Percentiles rank a stretch among this genome's conserved stretches.
Conservation (phyloP, 257 asterid genomes). For the Solanum lignicaule region DNA sequence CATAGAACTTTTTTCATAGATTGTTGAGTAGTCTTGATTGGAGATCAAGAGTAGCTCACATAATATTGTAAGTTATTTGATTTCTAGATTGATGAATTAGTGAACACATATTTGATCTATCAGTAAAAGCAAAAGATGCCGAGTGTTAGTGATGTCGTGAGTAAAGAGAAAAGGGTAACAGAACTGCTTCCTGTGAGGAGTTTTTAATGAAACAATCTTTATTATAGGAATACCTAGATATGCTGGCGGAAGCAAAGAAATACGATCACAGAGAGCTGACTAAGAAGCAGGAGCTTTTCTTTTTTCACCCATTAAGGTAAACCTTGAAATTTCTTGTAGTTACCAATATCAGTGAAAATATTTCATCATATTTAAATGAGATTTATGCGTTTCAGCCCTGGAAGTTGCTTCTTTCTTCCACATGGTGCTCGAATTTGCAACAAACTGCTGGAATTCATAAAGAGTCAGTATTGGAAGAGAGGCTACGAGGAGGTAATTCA, state of each 20-base stretch:
- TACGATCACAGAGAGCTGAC: constrained; percentile 95
- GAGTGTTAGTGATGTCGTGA: background rate
- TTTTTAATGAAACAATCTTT: constrained; percentile 7
- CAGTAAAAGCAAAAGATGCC: background rate
- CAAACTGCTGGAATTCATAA: constrained; percentile 72
- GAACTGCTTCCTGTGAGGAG: background rate
- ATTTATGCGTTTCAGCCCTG: constrained; percentile 52
- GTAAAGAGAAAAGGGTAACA: background rate
- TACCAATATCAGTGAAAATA: background rate
- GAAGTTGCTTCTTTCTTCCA: constrained; percentile 96
- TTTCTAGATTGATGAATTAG: background rate
- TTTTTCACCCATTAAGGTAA: constrained; percentile 91
- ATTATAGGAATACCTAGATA: constrained; percentile 70
- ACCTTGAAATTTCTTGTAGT: constrained; percentile 5
- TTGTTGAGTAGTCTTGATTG: background rate
- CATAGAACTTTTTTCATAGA: background rate
- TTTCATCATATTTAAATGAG: background rate
- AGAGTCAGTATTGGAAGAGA: constrained; percentile 76
- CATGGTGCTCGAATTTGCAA: constrained; percentile 92
- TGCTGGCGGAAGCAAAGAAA: constrained; percentile 95
- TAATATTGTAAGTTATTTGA: background rate
- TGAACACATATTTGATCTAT: background rate
- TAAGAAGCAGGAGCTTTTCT: constrained; percentile 97
- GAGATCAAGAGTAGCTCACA: background rate
- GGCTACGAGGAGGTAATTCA: constrained; percentile 83